Evolutionary conservation across 2,329 filamentous ascomycete genomes (phyloP).

Genomic region (Calonectria pauciramosa): DNA sequence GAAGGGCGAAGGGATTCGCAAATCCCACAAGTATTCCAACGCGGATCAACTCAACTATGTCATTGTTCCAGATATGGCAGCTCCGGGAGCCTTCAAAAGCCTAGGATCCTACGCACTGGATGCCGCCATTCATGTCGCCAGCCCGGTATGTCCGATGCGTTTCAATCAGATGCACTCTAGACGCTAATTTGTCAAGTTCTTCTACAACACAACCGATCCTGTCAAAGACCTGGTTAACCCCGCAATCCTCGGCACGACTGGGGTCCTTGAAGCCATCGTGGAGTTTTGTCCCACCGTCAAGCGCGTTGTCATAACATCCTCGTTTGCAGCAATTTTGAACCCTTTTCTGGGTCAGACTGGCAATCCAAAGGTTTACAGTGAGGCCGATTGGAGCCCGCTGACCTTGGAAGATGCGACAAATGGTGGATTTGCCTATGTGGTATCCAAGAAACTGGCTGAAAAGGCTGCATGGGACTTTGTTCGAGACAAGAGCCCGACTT

Average conservation of each 20-base stretch:
- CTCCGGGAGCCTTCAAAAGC: neutral
- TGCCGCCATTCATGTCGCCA: conserved; percentile 21
- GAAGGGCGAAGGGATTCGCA: neutral
- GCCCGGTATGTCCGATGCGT: neutral
- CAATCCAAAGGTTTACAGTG: conserved; percentile 51
- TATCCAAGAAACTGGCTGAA: conserved; percentile 44
- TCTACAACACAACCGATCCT: conserved; percentile 1
- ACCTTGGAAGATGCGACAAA: conserved; percentile 49
- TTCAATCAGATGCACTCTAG: too few species aligned
- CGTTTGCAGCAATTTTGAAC: conserved; percentile 59
- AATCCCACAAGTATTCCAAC: neutral
- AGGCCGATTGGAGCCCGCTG: conserved; percentile 59
- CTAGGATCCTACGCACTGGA: neutral
- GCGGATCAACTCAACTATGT: neutral
- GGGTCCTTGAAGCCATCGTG: conserved; percentile 6
- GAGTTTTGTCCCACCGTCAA: conserved; percentile 45
- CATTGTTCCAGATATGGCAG: conserved; percentile 13
- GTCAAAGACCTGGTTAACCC: conserved; percentile 18
- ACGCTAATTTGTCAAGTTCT: neutral
- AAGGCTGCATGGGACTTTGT: conserved; percentile 47
- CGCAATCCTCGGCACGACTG: conserved; percentile 17
- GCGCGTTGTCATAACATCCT: conserved; percentile 61
- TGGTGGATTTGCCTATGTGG: conserved; percentile 27
- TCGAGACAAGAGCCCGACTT: conserved; percentile 41
- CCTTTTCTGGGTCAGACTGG: conserved; percentile 37